phyloP scores from a whole-genome alignment of 345 rosid species.

The Cardiospermum halicacabum region DNA sequence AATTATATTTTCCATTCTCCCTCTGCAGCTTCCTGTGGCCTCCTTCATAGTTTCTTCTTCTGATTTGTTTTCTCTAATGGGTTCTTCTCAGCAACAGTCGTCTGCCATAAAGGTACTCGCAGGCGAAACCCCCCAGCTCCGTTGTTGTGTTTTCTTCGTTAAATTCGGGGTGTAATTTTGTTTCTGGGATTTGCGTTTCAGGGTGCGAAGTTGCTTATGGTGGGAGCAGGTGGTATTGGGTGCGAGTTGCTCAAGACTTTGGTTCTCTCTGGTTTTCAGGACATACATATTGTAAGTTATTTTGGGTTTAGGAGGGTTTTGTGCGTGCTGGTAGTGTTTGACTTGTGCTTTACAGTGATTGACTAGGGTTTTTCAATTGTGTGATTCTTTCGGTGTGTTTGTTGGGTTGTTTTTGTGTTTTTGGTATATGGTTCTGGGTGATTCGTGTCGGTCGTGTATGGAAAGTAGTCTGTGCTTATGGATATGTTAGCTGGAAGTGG shows the following conservation, averaged over 20 bases:
- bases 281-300: constrained; percentile 85
- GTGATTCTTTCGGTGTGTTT: neutral
- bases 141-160: neutral
- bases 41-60: neutral
- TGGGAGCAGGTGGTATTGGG: constrained; percentile 99
- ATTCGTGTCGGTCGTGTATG: neutral
- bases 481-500: neutral
- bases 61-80: constrained; percentile 33
- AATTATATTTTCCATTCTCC: constrained; percentile 10
- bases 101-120: constrained; percentile 54
- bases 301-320: neutral
- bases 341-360: neutral
- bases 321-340: neutral
- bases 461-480: neutral
- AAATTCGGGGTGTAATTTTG: constrained; percentile 1
- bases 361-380: constrained; percentile 13
- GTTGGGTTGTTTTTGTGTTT: neutral
- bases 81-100: constrained; percentile 37
- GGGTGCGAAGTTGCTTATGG: constrained; percentile 98
- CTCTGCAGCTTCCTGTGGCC: neutral
- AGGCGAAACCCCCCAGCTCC: neutral
- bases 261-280: constrained; percentile 84
- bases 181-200: constrained; percentile 25
- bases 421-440: neutral
- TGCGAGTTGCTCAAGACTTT: constrained; percentile 97